phyloP scores from a whole-genome alignment of 805 yeast genomes.

The Barnettozyma vustinii region DNA sequence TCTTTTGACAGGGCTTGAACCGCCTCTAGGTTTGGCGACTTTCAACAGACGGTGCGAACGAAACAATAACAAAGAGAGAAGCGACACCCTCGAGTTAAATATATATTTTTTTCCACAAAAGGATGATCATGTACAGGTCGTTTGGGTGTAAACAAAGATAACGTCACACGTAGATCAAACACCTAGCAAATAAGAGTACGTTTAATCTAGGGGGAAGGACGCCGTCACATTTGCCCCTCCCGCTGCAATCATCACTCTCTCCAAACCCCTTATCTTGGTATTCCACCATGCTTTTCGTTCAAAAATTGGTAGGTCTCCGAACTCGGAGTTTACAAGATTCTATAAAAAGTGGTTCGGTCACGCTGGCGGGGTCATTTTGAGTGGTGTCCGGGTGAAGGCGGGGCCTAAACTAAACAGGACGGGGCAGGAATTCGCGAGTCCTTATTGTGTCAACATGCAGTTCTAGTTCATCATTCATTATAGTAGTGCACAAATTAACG shows the following conservation, averaged over 20 bases:
- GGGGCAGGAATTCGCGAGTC: neutral
- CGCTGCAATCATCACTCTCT: neutral
- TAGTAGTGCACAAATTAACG: neutral
- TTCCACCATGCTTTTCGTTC: neutral
- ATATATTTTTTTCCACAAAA: neutral
- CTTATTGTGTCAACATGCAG: neutral
- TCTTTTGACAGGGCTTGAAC: neutral
- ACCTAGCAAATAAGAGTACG: neutral
- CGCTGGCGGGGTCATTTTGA: conserved; percentile 1
- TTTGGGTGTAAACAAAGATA: neutral
- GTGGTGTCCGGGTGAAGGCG: conserved; percentile 1
- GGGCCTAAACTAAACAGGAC: neutral
- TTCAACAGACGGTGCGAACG: too few species aligned
- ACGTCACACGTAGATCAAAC: neutral
- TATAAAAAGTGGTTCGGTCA: neutral
- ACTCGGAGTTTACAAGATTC: neutral
- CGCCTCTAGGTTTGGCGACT: neutral
- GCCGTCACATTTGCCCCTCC: neutral
- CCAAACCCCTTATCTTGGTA: neutral
- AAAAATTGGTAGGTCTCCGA: neutral
- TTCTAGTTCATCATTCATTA: neutral
- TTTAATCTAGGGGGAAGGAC: neutral
- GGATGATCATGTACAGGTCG: neutral
- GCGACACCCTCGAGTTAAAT: neutral
- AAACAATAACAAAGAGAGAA: neutral